Percentiles rank a stretch among this genome's conserved stretches.
These are phyloP conservation scores for Chaetothyriales sp. DNA, from an alignment of 2,329 filamentous ascomycete species.

Conservation along the genomic window DNA sequence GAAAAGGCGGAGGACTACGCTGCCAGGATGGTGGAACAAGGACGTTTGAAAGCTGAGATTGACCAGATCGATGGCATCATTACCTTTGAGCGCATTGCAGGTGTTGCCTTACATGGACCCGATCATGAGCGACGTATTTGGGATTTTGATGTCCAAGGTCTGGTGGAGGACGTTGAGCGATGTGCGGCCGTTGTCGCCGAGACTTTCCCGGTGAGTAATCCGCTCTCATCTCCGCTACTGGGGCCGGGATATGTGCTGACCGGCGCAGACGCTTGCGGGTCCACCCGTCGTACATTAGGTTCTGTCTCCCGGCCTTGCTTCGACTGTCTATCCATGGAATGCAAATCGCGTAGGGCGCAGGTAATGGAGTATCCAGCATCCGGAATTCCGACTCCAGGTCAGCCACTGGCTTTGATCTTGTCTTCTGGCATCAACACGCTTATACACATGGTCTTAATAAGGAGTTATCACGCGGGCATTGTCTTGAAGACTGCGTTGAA, in stretches of 20 bases:
- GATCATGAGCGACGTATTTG: constrained; percentile 65
- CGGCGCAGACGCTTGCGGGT: constrained; percentile 7
- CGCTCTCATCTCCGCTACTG: background rate
- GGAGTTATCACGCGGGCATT: background rate
- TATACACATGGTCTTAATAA: background rate
- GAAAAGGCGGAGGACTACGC: constrained; percentile 83
- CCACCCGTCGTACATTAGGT: constrained; percentile 9
- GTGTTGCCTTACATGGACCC: constrained; percentile 46
- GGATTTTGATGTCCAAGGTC: constrained; percentile 73
- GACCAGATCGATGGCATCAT: constrained; percentile 86
- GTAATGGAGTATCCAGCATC: background rate
- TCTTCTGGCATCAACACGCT: background rate
- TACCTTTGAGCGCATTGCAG: constrained; percentile 65
- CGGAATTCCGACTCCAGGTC: background rate
- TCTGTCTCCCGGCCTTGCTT: background rate
- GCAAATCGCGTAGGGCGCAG: too few relatives aligned
- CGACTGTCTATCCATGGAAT: background rate
- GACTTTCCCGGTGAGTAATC: constrained; percentile 53
- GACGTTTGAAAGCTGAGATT: constrained; percentile 70
- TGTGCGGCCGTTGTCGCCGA: constrained; percentile 67
- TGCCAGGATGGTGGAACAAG: constrained; percentile 90
- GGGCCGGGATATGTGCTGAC: constrained; percentile 3
- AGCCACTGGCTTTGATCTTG: background rate
- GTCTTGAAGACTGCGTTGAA: background rate
- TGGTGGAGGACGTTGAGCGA: constrained; percentile 81